Percentiles rank a stretch among this genome's conserved stretches.
phyloP scores from a whole-genome alignment of 2,329 filamentous ascomycete genomes.

The Aureobasidium musti region DNA sequence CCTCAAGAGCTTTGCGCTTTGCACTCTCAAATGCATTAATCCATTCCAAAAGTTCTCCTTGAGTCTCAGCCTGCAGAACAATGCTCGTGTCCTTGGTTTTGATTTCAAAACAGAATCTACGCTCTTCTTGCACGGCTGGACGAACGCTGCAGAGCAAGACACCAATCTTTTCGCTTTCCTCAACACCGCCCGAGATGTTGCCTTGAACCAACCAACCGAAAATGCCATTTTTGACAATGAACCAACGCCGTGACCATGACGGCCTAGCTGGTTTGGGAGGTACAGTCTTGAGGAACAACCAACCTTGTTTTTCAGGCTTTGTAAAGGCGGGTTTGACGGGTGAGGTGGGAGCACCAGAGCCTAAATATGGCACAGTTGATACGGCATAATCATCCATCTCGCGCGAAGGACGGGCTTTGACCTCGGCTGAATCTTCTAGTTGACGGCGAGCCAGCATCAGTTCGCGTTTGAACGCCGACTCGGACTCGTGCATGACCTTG shows the following conservation, averaged over 20 bases:
- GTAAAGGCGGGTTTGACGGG: constrained; percentile 57
- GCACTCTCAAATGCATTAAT: constrained; percentile 89
- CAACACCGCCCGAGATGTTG: constrained; percentile 74
- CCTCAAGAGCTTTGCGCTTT: constrained; percentile 88
- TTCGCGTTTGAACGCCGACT: constrained; percentile 79
- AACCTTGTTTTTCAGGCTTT: constrained; percentile 79
- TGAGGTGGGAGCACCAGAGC: constrained; percentile 57
- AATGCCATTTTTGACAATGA: constrained; percentile 91
- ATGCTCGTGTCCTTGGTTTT: constrained; percentile 95
- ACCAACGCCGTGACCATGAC: constrained; percentile 91
- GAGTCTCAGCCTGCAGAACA: constrained; percentile 88
- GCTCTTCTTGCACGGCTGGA: constrained; percentile 86
- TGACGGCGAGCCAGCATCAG: constrained; percentile 75
- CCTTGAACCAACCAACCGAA: constrained; percentile 93
- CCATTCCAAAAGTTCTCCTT: constrained; percentile 91
- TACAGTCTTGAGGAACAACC: constrained; percentile 80
- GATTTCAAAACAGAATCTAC: constrained; percentile 95
- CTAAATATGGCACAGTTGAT: constrained; percentile 85
- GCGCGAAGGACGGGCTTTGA: constrained; percentile 73
- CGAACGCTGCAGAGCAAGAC: constrained; percentile 91
- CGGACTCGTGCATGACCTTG: constrained; percentile 89
- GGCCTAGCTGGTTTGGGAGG: constrained; percentile 87
- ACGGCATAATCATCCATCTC: constrained; percentile 91
- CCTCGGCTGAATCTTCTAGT: constrained; percentile 75
- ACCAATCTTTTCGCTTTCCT: constrained; percentile 95